Evolutionary conservation across 176 grass and related monocot species (phyloP).

Genomic region (Melocanna baccifera): DNA sequence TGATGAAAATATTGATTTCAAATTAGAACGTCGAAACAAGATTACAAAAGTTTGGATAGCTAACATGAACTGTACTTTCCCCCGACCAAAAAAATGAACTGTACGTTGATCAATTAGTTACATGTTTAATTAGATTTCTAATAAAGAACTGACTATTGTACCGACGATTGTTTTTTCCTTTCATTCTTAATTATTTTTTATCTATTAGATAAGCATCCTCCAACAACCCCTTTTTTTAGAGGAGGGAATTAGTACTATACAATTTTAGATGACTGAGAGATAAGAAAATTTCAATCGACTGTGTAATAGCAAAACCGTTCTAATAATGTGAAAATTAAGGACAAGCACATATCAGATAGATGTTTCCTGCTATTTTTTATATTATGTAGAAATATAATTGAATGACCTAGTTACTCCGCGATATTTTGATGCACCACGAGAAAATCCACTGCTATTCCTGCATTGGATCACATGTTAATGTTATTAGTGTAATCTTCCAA

Average conservation of each 20-base stretch:
- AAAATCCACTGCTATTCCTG: constrained; percentile 81
- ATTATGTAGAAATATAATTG: not conserved
- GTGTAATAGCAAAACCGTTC: too few species aligned
- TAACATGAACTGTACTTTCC: not conserved
- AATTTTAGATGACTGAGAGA: too few species aligned
- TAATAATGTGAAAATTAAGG: not conserved
- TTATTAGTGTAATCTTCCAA: not conserved
- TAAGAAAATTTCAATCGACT: too few species aligned
- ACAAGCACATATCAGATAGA: not conserved
- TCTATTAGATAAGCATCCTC: too few species aligned
- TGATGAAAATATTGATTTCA: constrained; percentile 13
- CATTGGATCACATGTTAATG: not conserved
- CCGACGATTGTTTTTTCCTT: too few species aligned
- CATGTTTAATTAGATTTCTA: not conserved
- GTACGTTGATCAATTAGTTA: not conserved
- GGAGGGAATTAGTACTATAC: too few species aligned
- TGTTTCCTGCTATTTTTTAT: not conserved
- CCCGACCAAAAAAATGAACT: not conserved
- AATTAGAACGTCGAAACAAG: not conserved
- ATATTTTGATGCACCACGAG: constrained; percentile 67
- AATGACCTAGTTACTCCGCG: constrained; percentile 64
- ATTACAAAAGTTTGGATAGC: not conserved
- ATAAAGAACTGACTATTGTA: too few species aligned
- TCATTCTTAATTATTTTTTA: too few species aligned
- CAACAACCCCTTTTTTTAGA: too few species aligned